Evolutionary conservation across 139 green algal genomes (phyloP).

Genomic region (Coelastrella sp.): DNA sequence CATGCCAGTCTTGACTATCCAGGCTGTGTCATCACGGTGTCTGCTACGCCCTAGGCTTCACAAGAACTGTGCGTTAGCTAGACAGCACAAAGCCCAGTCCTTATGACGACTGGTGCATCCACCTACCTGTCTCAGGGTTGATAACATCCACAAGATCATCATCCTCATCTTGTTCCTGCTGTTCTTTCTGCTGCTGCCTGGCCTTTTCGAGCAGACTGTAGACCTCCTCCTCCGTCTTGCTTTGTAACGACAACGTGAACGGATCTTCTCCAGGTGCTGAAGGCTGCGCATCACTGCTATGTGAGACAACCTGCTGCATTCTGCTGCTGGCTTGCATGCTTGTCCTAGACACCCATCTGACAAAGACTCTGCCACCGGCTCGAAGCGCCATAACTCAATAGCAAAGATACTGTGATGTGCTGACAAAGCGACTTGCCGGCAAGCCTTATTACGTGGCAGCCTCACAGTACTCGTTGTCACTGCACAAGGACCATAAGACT

Average conservation of each 20-base stretch:
- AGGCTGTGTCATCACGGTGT: not conserved
- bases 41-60: not conserved
- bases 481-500: not conserved
- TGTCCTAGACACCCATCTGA: not conserved
- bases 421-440: not conserved
- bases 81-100: not conserved
- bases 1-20: not conserved
- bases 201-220: constrained; percentile 24
- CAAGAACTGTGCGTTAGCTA: not conserved
- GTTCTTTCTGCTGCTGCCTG: not conserved
- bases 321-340: constrained; percentile 17
- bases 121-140: constrained; percentile 39
- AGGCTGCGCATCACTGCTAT: not conserved
- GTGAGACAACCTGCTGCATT: not conserved
- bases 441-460: not conserved
- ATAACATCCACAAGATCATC: constrained; percentile 27
- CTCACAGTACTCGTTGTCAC: not conserved
- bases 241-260: constrained; percentile 38
- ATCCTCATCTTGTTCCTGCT: constrained; percentile 17
- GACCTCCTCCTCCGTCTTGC: constrained; percentile 40
- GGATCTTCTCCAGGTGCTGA: constrained; percentile 25
- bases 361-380: not conserved
- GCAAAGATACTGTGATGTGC: not conserved
- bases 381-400: not conserved
- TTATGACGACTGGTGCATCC: not conserved